These are phyloP conservation scores for Lignosus rhinocerotis DNA, from an alignment of 1,284 basidiomycete species.

Conservation along the genomic window DNA sequence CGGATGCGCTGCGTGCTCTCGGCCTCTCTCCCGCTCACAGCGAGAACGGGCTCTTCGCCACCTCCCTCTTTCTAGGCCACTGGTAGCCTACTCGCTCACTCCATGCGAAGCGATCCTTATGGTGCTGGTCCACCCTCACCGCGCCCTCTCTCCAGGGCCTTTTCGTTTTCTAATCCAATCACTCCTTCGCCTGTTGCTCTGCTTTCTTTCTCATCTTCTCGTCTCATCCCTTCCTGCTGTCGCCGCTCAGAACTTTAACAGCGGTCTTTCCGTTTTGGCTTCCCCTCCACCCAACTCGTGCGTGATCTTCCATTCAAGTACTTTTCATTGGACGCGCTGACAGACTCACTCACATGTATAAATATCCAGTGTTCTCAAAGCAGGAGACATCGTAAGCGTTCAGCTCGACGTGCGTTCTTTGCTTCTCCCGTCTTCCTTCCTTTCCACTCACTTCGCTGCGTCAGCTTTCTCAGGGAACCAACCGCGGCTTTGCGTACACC, in stretches of 20 bases:
- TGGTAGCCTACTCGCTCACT: constrained; percentile 16
- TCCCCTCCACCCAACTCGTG: constrained; percentile 46
- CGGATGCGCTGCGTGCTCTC: constrained; percentile 10
- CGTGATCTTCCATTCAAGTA: constrained; percentile 16
- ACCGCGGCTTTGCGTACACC: constrained; percentile 38
- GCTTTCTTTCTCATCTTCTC: constrained; percentile 12
- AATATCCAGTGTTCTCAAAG: constrained; percentile 30
- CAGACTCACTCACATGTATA: neutral
- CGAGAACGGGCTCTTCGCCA: constrained; percentile 2
- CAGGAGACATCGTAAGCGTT: constrained; percentile 40
- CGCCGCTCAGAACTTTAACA: constrained; percentile 31
- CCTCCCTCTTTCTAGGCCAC: constrained; percentile 14
- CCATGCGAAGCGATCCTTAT: constrained; percentile 23
- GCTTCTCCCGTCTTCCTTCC: neutral
- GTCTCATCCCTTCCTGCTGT: constrained; percentile 13
- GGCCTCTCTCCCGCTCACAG: constrained; percentile 2
- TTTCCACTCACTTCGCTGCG: constrained; percentile 4
- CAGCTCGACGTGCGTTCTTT: constrained; percentile 44
- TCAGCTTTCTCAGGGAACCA: constrained; percentile 48
- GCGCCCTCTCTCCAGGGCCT: constrained; percentile 10
- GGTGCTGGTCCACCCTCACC: constrained; percentile 25
- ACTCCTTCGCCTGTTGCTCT: constrained; percentile 14
- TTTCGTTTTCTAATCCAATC: constrained; percentile 1
- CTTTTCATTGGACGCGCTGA: neutral
- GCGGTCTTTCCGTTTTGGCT: constrained; percentile 50